Evolutionary conservation across 129 eudicot species (phyloP).

Genomic region (Solidago caesia): DNA sequence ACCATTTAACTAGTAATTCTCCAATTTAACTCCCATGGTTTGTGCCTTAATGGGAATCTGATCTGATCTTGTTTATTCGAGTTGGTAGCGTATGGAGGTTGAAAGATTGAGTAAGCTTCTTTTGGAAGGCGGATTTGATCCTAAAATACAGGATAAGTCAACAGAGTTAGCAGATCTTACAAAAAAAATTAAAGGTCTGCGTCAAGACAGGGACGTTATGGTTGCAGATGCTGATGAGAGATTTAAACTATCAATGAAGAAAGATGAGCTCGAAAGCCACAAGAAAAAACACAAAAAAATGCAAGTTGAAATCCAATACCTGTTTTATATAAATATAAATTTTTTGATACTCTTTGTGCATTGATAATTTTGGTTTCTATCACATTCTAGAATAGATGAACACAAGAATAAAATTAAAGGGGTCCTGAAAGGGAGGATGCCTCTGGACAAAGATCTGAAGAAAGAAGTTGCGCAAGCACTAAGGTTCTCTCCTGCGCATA

Average conservation of each 20-base stretch:
- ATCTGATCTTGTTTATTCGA: slow-evolving; percentile 25
- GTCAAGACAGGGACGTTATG: slow-evolving; percentile 50
- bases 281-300: slow-evolving; percentile 73
- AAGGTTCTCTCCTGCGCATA: slow-evolving; percentile 47
- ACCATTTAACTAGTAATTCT: background rate
- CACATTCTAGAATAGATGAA: slow-evolving; percentile 67
- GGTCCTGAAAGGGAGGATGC: slow-evolving; percentile 88
- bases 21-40: background rate
- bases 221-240: slow-evolving; percentile 52
- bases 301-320: slow-evolving; percentile 48
- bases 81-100: slow-evolving; percentile 52
- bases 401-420: slow-evolving; percentile 71
- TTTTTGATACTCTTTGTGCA: slow-evolving; percentile 7
- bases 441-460: slow-evolving; percentile 78
- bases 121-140: slow-evolving; percentile 47
- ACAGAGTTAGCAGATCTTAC: slow-evolving; percentile 37
- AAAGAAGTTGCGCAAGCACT: slow-evolving; percentile 65
- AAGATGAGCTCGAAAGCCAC: slow-evolving; percentile 49
- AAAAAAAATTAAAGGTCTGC: slow-evolving; percentile 47
- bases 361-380: slow-evolving; percentile 1
- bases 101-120: slow-evolving; percentile 63
- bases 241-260: slow-evolving; percentile 39
- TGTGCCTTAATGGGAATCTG: slow-evolving; percentile 4
- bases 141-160: slow-evolving; percentile 37
- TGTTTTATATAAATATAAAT: background rate